A percentile compares a stretch with the other conserved stretches of the same genome.
Evolutionary conservation across 176 grass and related monocot genomes (phyloP).

Genomic region (Canna indica): DNA sequence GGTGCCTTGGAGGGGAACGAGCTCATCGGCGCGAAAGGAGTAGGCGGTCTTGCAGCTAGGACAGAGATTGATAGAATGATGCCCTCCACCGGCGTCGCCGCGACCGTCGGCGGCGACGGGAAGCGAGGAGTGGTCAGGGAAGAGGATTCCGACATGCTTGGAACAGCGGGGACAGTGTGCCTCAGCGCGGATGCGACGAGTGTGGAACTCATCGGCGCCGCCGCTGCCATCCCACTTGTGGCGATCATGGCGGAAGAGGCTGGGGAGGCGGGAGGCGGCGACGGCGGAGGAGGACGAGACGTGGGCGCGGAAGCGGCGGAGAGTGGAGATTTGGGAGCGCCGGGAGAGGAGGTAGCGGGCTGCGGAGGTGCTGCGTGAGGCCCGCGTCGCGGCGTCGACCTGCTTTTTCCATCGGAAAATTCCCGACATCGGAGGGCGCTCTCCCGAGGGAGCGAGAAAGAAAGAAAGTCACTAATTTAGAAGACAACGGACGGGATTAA

Average conservation of each 20-base stretch:
- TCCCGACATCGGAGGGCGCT: constrained; percentile 38
- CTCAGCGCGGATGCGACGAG: constrained; percentile 72
- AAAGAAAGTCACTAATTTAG: not conserved
- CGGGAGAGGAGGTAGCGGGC: constrained; percentile 21
- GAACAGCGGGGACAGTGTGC: constrained; percentile 96
- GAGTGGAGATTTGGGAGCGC: not conserved
- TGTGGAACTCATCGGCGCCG: constrained; percentile 44
- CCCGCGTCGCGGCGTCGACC: constrained; percentile 28
- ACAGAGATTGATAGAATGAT: constrained; percentile 78
- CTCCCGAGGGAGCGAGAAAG: not conserved
- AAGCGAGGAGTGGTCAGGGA: constrained; percentile 44
- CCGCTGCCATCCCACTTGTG: constrained; percentile 17
- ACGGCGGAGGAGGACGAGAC: not conserved
- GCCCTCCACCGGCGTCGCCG: constrained; percentile 24
- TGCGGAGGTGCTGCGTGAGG: constrained; percentile 33
- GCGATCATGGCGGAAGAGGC: constrained; percentile 19
- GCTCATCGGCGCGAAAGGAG: constrained; percentile 60
- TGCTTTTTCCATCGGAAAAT: constrained; percentile 82
- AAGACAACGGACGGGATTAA: not conserved
- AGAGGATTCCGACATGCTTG: constrained; percentile 90
- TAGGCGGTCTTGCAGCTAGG: constrained; percentile 86
- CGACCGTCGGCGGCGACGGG: constrained; percentile 13
- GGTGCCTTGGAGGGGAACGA: constrained; percentile 77
- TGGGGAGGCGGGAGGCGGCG: constrained; percentile 11
- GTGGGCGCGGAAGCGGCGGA: not conserved